These are phyloP conservation scores for Fomitopsis pinicola DNA, from an alignment of 1,284 basidiomycete genomes.

Conservation along the genomic window DNA sequence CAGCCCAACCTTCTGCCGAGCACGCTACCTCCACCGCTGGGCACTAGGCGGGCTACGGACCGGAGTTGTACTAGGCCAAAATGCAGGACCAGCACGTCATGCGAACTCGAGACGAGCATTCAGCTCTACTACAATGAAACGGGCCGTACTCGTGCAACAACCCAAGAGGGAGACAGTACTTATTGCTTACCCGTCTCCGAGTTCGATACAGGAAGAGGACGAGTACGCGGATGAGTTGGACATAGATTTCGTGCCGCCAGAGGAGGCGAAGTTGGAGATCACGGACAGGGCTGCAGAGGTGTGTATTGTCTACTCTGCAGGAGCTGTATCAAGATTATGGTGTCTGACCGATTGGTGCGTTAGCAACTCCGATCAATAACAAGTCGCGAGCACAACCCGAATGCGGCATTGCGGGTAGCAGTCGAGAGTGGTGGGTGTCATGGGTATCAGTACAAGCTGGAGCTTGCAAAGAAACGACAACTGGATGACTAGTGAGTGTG, in stretches of 20 bases:
- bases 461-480: slow-evolving; percentile 55
- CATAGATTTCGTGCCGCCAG: slow-evolving; percentile 25
- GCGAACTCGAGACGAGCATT: neutral
- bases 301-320: slow-evolving; percentile 10
- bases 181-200: slow-evolving; percentile 17
- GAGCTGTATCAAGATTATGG: neutral
- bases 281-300: slow-evolving; percentile 75
- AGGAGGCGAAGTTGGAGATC: slow-evolving; percentile 40
- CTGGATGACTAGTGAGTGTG: slow-evolving; percentile 76
- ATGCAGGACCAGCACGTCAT: neutral
- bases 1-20: neutral
- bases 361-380: slow-evolving; percentile 70
- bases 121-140: neutral
- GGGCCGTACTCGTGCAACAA: slow-evolving; percentile 18
- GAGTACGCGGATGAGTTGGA: slow-evolving; percentile 24
- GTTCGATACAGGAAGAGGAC: slow-evolving; percentile 13
- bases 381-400: slow-evolving; percentile 49
- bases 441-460: slow-evolving; percentile 90
- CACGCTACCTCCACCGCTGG: neutral
- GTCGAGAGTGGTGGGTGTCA: slow-evolving; percentile 92
- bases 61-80: neutral
- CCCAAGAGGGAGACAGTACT: slow-evolving; percentile 19
- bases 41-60: neutral
- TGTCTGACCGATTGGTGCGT: neutral
- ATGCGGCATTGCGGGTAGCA: slow-evolving; percentile 67